A percentile compares a stretch with the other conserved stretches of the same genome.
phyloP scores from a whole-genome alignment of 768 basidiomycete genomes.

The Podaxis sp. region DNA sequence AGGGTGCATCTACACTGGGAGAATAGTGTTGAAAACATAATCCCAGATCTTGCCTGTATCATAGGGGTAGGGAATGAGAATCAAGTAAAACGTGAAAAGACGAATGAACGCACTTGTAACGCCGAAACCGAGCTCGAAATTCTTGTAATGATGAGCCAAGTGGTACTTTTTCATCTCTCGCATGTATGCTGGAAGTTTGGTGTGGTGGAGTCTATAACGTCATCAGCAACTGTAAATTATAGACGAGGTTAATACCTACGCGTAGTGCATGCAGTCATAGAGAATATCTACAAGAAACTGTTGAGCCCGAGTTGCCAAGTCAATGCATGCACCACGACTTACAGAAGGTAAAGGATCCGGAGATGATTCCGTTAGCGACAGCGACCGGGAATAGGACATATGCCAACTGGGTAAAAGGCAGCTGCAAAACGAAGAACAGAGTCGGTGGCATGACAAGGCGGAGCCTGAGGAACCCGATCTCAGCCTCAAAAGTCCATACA shows the following conservation, averaged over 20 bases:
- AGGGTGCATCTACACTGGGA: conserved; percentile 51
- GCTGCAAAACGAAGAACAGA: conserved; percentile 73
- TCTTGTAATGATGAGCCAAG: conserved; percentile 97
- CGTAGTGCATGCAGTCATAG: conserved; percentile 93
- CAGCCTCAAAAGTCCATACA: not conserved
- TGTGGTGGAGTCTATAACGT: conserved; percentile 71
- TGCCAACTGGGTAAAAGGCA: conserved; percentile 86
- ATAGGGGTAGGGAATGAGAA: not conserved
- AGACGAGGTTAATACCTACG: conserved; percentile 45
- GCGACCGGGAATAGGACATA: conserved; percentile 79
- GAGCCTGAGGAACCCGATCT: conserved; percentile 45
- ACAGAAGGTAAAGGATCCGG: conserved; percentile 82
- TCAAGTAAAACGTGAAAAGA: not conserved
- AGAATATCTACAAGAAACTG: conserved; percentile 54
- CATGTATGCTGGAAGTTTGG: conserved; percentile 81
- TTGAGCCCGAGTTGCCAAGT: not conserved
- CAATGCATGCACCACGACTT: conserved; percentile 23
- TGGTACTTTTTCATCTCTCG: conserved; percentile 97
- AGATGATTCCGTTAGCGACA: conserved; percentile 88
- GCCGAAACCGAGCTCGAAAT: conserved; percentile 96
- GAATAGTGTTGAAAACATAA: conserved; percentile 81
- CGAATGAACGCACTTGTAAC: conserved; percentile 71
- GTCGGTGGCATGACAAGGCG: conserved; percentile 96
- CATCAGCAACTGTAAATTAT: conserved; percentile 11
- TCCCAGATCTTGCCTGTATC: conserved; percentile 89